A percentile compares a stretch with the other conserved stretches of the same genome.
Conservation (phyloP, 2,329 filamentous ascomycete genomes). For the Microcyclosporella mali region DNA sequence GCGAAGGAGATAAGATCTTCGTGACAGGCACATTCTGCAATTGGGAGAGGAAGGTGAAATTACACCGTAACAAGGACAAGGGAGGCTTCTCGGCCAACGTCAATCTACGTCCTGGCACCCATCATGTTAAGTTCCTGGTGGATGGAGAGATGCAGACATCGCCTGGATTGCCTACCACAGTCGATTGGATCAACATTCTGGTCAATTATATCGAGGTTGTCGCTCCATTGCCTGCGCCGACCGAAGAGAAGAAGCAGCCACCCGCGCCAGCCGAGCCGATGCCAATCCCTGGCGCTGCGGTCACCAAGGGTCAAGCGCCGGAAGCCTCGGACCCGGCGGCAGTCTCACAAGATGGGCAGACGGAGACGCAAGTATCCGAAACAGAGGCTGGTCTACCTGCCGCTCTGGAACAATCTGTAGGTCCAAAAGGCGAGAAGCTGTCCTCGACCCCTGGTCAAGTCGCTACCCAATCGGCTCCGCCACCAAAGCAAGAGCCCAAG, state of each 20-base stretch:
- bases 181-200: conserved; percentile 95
- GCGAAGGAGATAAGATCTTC: conserved; percentile 76
- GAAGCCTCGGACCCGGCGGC: conserved; percentile 16
- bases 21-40: conserved; percentile 96
- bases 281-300: conserved; percentile 26
- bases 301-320: conserved; percentile 20
- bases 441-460: conserved; percentile 7
- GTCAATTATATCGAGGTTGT: conserved; percentile 95
- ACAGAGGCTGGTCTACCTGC: conserved; percentile 17
- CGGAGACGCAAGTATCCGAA: conserved; percentile 19
- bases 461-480: conserved; percentile 6
- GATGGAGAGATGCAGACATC: conserved; percentile 91
- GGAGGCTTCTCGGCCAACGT: conserved; percentile 66
- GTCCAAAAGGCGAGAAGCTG: conserved; percentile 11
- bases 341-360: conserved; percentile 53
- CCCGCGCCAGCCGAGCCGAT: conserved; percentile 27
- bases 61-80: conserved; percentile 59
- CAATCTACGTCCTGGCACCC: conserved; percentile 83
- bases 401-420: conserved; percentile 17
- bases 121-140: conserved; percentile 93
- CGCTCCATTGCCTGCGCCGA: conserved; percentile 22
- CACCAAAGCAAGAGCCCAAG: conserved; percentile 8
- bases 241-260: conserved; percentile 19
- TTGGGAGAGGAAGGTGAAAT: conserved; percentile 89
- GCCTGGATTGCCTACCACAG: conserved; percentile 80